Conservation (phyloP, 805 yeast genomes). For the Barnettozyma sucrosica region DNA sequence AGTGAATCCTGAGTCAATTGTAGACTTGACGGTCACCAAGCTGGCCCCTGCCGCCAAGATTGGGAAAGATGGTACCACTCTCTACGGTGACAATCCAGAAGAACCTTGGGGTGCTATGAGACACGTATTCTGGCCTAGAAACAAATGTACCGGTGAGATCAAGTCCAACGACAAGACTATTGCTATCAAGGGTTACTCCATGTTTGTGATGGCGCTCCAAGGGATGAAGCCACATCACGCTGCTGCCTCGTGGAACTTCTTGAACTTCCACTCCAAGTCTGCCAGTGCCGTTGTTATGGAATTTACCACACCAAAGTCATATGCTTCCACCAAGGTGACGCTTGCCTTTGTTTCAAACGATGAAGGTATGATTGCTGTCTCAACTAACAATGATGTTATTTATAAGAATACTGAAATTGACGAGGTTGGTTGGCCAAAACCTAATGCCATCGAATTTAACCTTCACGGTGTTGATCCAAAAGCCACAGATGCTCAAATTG, state of each 20-base stretch:
- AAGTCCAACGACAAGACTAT: slow-evolving; percentile 30
- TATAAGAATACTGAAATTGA: slow-evolving; percentile 56
- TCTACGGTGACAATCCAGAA: slow-evolving; percentile 75
- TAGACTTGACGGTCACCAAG: slow-evolving; percentile 60
- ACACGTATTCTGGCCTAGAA: slow-evolving; percentile 95
- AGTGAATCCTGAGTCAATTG: slow-evolving; percentile 62
- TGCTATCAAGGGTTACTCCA: slow-evolving; percentile 37
- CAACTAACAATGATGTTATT: slow-evolving; percentile 57
- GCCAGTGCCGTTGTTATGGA: slow-evolving; percentile 85
- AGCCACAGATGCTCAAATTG: slow-evolving; percentile 38
- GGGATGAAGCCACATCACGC: slow-evolving; percentile 99
- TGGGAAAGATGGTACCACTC: slow-evolving; percentile 81
- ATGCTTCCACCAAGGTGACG: slow-evolving; percentile 75
- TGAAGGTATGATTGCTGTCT: slow-evolving; percentile 56
- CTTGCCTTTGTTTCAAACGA: slow-evolving; percentile 69
- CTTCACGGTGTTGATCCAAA: slow-evolving; percentile 44
- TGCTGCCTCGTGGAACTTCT: slow-evolving; percentile 93
- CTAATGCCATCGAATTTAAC: slow-evolving; percentile 58
- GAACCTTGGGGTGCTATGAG: slow-evolving; percentile 98
- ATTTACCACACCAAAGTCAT: slow-evolving; percentile 88
- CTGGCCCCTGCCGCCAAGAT: slow-evolving; percentile 79
- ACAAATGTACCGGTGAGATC: slow-evolving; percentile 61
- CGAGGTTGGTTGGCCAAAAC: slow-evolving; percentile 87
- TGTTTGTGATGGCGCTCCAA: slow-evolving; percentile 95
- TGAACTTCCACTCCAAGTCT: slow-evolving; percentile 76